Percentiles rank a stretch among this genome's conserved stretches.
phyloP scores from a whole-genome alignment of 495 filamentous ascomycete genomes.

The Podospora appendiculata region DNA sequence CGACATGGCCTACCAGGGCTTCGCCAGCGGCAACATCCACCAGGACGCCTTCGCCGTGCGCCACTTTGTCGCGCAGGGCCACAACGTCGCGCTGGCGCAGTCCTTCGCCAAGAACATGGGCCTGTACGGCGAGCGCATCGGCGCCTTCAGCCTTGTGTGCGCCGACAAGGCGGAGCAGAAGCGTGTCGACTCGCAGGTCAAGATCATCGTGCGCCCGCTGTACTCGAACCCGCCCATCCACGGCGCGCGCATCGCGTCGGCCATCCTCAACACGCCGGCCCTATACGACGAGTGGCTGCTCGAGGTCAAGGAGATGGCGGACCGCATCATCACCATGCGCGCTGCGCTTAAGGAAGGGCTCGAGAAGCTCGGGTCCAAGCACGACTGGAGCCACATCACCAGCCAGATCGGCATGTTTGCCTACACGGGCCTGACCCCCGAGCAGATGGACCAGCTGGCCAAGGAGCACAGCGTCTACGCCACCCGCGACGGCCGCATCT shows the following conservation, averaged over 20 bases:
- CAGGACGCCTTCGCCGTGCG: conserved; percentile 87
- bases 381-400: conserved; percentile 98
- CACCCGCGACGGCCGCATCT: conserved; percentile 95
- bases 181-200: conserved; percentile 93
- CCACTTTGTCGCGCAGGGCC: conserved; percentile 87
- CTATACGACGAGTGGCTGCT: conserved; percentile 91
- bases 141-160: conserved; percentile 89
- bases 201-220: conserved; percentile 92
- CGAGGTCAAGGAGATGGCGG: conserved; percentile 98
- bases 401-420: conserved; percentile 99
- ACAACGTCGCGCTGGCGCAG: conserved; percentile 82
- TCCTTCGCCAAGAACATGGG: conserved; percentile 99
- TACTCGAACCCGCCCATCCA: conserved; percentile 98
- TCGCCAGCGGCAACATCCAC: conserved; percentile 87
- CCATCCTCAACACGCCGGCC: conserved; percentile 81
- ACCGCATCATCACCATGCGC: conserved; percentile 98
- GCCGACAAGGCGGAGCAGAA: conserved; percentile 84
- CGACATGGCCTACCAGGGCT: conserved; percentile 99
- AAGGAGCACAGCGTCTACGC: conserved; percentile 98
- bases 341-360: conserved; percentile 86
- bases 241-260: conserved; percentile 86
- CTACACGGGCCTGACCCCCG: conserved; percentile 86
- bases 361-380: conserved; percentile 86
- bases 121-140: conserved; percentile 96
- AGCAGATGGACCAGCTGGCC: conserved; percentile 87